Conservation (phyloP, 768 basidiomycete species). For the Podaxis sp. region DNA sequence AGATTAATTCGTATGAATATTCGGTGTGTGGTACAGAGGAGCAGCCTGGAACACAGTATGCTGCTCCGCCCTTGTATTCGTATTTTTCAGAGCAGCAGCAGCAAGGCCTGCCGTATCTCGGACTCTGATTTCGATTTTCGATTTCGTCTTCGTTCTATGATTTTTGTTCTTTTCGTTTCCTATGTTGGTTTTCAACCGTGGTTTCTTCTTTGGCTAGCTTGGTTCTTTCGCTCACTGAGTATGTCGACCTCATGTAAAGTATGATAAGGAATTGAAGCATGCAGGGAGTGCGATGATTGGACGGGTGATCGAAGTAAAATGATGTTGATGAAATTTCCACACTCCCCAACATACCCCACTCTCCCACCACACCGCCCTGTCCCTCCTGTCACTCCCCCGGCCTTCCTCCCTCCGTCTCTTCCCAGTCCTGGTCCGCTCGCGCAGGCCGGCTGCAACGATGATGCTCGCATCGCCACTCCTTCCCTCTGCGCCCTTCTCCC, state of each 20-base stretch:
- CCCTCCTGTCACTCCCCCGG: slow-evolving; percentile 1
- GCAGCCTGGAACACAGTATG: not conserved
- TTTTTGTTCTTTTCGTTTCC: not conserved
- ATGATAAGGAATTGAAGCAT: not conserved
- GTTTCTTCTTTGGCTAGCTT: not conserved
- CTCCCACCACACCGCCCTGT: not conserved
- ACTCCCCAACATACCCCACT: not conserved
- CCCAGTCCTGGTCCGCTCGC: slow-evolving; percentile 1
- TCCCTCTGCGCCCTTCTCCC: slow-evolving; percentile 33
- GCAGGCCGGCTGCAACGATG: slow-evolving; percentile 26
- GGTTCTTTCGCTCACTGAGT: not conserved
- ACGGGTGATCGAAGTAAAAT: slow-evolving; percentile 14
- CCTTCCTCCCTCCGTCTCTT: not conserved
- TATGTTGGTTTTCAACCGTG: not conserved
- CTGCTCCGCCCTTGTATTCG: slow-evolving; percentile 7
- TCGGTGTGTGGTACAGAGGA: slow-evolving; percentile 2
- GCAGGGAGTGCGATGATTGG: slow-evolving; percentile 1
- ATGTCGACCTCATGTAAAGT: not conserved
- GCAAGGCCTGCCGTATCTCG: not conserved
- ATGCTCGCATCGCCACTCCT: slow-evolving; percentile 73
- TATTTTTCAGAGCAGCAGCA: slow-evolving; percentile 3
- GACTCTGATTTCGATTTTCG: not conserved
- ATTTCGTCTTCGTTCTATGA: not conserved
- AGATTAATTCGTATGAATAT: slow-evolving; percentile 10
- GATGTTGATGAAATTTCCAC: slow-evolving; percentile 12